Evolutionary conservation across 768 basidiomycete genomes (phyloP).

Genomic region (Boletus reticulatus): DNA sequence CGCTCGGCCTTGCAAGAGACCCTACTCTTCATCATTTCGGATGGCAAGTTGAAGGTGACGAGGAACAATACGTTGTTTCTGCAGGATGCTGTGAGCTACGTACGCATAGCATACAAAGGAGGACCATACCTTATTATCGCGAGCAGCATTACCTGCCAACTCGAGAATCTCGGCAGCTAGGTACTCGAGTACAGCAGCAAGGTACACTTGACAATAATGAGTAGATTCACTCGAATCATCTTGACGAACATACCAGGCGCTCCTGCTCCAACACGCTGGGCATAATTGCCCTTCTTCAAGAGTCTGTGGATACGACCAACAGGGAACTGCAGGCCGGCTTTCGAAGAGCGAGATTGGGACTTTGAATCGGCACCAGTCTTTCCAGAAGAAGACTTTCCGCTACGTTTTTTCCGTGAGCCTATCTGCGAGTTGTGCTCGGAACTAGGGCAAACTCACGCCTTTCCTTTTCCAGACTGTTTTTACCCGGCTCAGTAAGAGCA

Average conservation of each 20-base stretch:
- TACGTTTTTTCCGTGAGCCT: slow-evolving; percentile 10
- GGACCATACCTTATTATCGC: slow-evolving; percentile 58
- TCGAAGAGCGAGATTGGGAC: slow-evolving; percentile 64
- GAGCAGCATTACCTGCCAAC: slow-evolving; percentile 75
- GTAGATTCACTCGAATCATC: background rate
- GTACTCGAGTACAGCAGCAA: slow-evolving; percentile 85
- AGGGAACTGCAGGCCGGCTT: slow-evolving; percentile 69
- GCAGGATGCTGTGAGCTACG: background rate
- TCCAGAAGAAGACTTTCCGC: slow-evolving; percentile 47
- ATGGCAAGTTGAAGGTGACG: slow-evolving; percentile 75
- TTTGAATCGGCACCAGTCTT: slow-evolving; percentile 53
- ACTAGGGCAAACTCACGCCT: slow-evolving; percentile 38
- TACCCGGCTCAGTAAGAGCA: slow-evolving; percentile 6
- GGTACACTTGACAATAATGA: slow-evolving; percentile 53
- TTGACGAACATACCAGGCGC: slow-evolving; percentile 51
- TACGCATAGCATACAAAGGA: background rate
- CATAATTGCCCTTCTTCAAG: slow-evolving; percentile 72
- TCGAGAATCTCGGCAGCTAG: slow-evolving; percentile 85
- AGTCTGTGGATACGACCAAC: slow-evolving; percentile 82
- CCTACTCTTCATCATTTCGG: slow-evolving; percentile 71
- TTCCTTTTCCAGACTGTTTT: slow-evolving; percentile 54
- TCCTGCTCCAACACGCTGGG: slow-evolving; percentile 65
- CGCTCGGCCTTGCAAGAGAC: background rate
- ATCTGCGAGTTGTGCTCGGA: background rate
- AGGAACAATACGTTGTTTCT: slow-evolving; percentile 78